Conservation (phyloP, 805 yeast species). For the Candida gorgasii region DNA sequence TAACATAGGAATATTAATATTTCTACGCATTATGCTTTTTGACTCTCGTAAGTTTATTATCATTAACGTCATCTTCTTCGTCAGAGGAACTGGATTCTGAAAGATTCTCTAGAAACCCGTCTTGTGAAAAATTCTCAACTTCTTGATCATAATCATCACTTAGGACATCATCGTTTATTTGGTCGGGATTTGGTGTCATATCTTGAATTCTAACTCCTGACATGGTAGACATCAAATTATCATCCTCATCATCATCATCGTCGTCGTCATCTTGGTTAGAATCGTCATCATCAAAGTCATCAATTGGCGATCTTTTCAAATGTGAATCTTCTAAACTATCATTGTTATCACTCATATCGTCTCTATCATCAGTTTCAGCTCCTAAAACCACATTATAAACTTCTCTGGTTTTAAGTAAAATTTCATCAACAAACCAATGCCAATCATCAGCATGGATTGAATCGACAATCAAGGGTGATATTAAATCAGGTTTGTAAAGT, state of each 20-base stretch:
- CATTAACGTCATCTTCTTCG: conserved; percentile 23
- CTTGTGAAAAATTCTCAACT: conserved; percentile 28
- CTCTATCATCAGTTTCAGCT: conserved; percentile 33
- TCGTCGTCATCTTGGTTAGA: conserved; percentile 9
- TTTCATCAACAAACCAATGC: conserved; percentile 52
- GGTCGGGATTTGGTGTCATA: conserved; percentile 34
- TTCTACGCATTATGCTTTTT: conserved; percentile 31
- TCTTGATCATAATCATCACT: conserved; percentile 30
- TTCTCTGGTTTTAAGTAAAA: conserved; percentile 52
- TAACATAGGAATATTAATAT: background rate
- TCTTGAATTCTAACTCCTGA: conserved; percentile 25
- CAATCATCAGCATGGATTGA: conserved; percentile 50
- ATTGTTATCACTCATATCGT: conserved; percentile 16
- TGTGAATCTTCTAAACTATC: background rate
- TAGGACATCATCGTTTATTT: conserved; percentile 21
- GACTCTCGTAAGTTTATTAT: conserved; percentile 44
- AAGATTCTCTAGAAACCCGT: conserved; percentile 36
- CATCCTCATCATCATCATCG: conserved; percentile 22
- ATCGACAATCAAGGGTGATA: conserved; percentile 53
- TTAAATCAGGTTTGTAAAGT: conserved; percentile 59
- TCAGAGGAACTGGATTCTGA: conserved; percentile 46
- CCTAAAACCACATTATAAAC: conserved; percentile 60
- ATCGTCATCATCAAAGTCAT: conserved; percentile 5
- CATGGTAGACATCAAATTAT: conserved; percentile 17
- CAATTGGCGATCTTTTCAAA: background rate